A percentile compares a stretch with the other conserved stretches of the same genome.
Evolutionary conservation across 225 moss, liverwort and hornwort species (phyloP).

Genomic region (Climacium dendroides): DNA sequence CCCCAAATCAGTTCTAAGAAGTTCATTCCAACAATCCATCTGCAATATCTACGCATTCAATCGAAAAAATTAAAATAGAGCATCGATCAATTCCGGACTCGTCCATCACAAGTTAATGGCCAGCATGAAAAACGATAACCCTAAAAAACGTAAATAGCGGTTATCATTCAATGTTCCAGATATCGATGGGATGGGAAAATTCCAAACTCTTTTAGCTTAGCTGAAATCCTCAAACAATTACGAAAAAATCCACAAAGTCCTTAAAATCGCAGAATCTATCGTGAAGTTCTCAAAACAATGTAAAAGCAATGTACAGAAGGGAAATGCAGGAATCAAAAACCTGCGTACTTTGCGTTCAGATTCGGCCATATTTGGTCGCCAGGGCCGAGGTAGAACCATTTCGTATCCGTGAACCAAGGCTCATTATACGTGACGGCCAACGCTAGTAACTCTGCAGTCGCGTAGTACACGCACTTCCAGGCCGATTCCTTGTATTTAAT

Average conservation of each 20-base stretch:
- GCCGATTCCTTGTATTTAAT: slow-evolving; percentile 61
- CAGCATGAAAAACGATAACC: not conserved
- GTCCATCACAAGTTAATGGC: not conserved
- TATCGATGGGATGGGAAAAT: not conserved
- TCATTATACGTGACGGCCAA: slow-evolving; percentile 48
- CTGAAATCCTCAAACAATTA: not conserved
- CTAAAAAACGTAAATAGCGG: not conserved
- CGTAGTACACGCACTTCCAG: slow-evolving; percentile 55
- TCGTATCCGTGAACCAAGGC: slow-evolving; percentile 46
- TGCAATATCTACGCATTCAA: not conserved
- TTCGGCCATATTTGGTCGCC: slow-evolving; percentile 44
- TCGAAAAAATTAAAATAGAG: not conserved
- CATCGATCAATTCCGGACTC: not conserved
- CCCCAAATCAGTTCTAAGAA: not conserved
- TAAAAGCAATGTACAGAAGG: not conserved
- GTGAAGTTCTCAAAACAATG: not conserved
- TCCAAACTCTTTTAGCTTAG: not conserved
- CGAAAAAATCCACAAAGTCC: not conserved
- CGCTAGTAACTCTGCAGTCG: slow-evolving; percentile 34
- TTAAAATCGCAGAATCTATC: not conserved
- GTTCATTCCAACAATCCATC: not conserved
- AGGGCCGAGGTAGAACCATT: slow-evolving; percentile 39
- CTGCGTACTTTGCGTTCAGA: slow-evolving; percentile 35
- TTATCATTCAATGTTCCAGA: not conserved
- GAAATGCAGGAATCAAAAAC: not conserved